These are phyloP conservation scores for Cantharellus anzutake DNA, from an alignment of 768 basidiomycete species.

Conservation along the genomic window DNA sequence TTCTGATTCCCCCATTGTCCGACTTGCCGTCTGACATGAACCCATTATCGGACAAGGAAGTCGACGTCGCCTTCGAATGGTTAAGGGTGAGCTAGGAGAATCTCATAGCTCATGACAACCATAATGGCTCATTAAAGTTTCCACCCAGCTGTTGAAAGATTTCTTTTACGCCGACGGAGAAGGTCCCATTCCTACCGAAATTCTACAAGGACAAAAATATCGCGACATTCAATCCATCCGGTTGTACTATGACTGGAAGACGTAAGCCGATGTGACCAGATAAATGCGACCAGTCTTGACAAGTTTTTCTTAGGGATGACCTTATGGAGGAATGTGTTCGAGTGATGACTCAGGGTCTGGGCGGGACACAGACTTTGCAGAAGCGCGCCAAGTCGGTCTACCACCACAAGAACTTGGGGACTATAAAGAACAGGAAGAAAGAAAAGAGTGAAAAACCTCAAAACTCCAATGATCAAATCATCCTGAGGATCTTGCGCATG, in stretches of 20 bases:
- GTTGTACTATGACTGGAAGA: constrained; percentile 91
- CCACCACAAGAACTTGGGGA: constrained; percentile 83
- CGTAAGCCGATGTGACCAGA: constrained; percentile 28
- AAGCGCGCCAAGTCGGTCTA: constrained; percentile 88
- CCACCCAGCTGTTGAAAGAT: constrained; percentile 63
- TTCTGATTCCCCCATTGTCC: constrained; percentile 80
- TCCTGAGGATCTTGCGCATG: constrained; percentile 90
- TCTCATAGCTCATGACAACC: neutral
- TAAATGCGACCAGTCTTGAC: neutral
- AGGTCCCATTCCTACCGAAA: constrained; percentile 69
- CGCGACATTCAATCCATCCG: constrained; percentile 78
- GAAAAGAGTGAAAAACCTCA: constrained; percentile 65
- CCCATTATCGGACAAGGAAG: constrained; percentile 83
- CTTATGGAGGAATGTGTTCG: constrained; percentile 91
- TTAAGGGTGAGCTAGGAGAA: constrained; percentile 43
- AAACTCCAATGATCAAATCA: constrained; percentile 60
- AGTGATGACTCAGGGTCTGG: constrained; percentile 79
- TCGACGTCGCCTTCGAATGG: constrained; percentile 99
- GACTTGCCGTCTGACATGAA: constrained; percentile 79
- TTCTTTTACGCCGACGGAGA: constrained; percentile 93
- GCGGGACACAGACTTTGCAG: constrained; percentile 54
- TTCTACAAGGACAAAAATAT: constrained; percentile 86
- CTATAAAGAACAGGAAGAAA: constrained; percentile 83
- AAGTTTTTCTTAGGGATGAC: constrained; percentile 33
- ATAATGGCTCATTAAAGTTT: neutral